Evolutionary conservation across 2,329 filamentous ascomycete species (phyloP), one percentile per base, ranked within the genome.

Genomic region (Aureobasidium melanogenum): DNA sequence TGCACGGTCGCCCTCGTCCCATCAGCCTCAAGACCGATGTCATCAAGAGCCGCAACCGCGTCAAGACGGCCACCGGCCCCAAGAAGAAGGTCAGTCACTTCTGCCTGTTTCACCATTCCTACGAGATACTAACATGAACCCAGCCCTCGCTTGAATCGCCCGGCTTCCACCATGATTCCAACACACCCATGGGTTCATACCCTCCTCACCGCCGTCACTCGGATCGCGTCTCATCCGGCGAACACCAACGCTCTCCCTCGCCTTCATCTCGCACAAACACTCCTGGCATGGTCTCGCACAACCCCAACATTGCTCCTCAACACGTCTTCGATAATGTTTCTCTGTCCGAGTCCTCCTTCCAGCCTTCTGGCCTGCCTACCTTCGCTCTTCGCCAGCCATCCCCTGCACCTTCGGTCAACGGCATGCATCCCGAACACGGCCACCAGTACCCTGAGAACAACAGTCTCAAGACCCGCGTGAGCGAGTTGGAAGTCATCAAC

Each of bases 1-100:
- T 99, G 67, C 94, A 99, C 74, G 92, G 92, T 66, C 88, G 92
- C 28, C 86, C 94, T 63, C 87, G 94, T 61, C 94, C 94, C 67
- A 97, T 96, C 74, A 96, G 90, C 69, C 83, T 99, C 69, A 99
- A 99, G 82, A 97, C 94, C 52, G 94, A 99, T 80, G 93, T 97
- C 67, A 99, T 99, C 79, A 99, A 99, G 81, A 97, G 92, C 79
- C 91, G 94, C 70, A 99, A 99, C 77, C 87, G 94, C 66, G 93
- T 97, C 68, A 97, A 97, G 81, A 94, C 91, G 59, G 89, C 80
- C 2, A 83, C 92, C 69, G 84, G 89, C 65, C 85, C 87, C 50
- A 88, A 90, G 70, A 92, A 91, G 76, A 63, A 61, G 63, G 63
- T 65, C 43, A 26, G 54, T 30, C 19, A 43, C 15, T 15, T 43